Evolutionary conservation across 1,284 basidiomycete genomes (phyloP), one percentile per base, ranked within the genome.

Genomic region (Vanrija sp.): DNA sequence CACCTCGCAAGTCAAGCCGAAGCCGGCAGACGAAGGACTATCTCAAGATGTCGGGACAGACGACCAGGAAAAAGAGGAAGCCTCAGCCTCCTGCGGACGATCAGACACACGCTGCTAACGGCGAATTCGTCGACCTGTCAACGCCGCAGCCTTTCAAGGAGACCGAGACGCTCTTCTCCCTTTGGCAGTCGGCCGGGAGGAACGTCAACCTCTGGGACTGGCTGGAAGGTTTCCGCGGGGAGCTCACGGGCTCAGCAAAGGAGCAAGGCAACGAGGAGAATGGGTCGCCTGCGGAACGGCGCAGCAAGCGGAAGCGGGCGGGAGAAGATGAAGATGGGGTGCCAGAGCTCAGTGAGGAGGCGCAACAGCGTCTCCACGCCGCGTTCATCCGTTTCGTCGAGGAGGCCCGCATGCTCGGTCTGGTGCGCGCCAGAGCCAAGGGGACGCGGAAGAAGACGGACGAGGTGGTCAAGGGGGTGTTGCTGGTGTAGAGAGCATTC

Each of bases 121-220:
- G 24, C 22, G 10, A 6, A 10, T 14, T 27, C 6, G 18, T 24
- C 22, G n/a, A 25, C 45, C 27, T 15, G 15, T 2, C 14, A 4
- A 6, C 7, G 14, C n/a, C 18, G 18, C 42, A 22, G 9, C 39
- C 51, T 12, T 53, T 73, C 50, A 60, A 60, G 43, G 65, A 70
- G 48, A 51, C 70, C 23, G 56, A 68, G 41, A 59, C 56, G 12
- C 51, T 74, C 16, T 70, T 66, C 54, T 54, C 59, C 3, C 53
- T 74, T 9, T 74, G 69, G 69, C 58, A 54, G 48, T 60, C 55
- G 0, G 65, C 70, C 1, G 72, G 72, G 3, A 62, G 63, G 52
- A 60, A 59, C 18, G 63, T 74, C 46, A 74, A 72, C 51, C 63
- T 74, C 3, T 74, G 70, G 70, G 72, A 74, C 46, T 74, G 72